A percentile compares a stretch with the other conserved stretches of the same genome.
Conservation (phyloP, 495 filamentous ascomycete species). For the Aspergillus steynii region DNA sequence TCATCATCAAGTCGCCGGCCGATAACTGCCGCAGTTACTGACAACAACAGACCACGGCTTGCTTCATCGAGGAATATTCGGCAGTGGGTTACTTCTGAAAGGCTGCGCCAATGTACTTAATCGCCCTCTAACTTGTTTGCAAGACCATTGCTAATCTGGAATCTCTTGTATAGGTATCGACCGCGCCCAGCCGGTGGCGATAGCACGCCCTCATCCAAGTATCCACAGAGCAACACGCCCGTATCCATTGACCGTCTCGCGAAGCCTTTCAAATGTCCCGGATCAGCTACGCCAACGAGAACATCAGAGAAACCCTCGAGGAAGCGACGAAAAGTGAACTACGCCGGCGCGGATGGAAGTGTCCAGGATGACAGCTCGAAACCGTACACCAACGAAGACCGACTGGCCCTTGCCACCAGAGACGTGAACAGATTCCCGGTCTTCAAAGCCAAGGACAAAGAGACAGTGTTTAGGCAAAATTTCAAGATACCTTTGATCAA, state of each 20-base stretch:
- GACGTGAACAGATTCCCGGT: slow-evolving; percentile 89
- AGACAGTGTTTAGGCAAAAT: slow-evolving; percentile 72
- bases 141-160: not conserved
- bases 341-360: slow-evolving; percentile 74
- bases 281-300: slow-evolving; percentile 68
- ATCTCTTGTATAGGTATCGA: slow-evolving; percentile 41
- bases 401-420: slow-evolving; percentile 80
- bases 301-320: slow-evolving; percentile 79
- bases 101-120: slow-evolving; percentile 19
- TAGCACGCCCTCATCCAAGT: slow-evolving; percentile 37
- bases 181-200: slow-evolving; percentile 31
- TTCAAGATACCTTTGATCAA: slow-evolving; percentile 87
- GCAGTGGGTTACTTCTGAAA: not conserved
- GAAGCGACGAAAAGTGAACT: slow-evolving; percentile 88
- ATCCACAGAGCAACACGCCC: slow-evolving; percentile 35
- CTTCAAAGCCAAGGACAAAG: slow-evolving; percentile 88
- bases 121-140: not conserved
- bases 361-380: slow-evolving; percentile 70
- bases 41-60: slow-evolving; percentile 3
- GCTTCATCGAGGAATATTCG: not conserved
- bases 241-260: slow-evolving; percentile 69
- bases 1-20: not conserved
- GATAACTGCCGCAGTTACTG: not conserved
- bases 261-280: slow-evolving; percentile 93
- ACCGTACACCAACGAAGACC: slow-evolving; percentile 84